Evolutionary conservation across 2,329 filamentous ascomycete genomes (phyloP).

Genomic region (Trichoderma afroharzianum): DNA sequence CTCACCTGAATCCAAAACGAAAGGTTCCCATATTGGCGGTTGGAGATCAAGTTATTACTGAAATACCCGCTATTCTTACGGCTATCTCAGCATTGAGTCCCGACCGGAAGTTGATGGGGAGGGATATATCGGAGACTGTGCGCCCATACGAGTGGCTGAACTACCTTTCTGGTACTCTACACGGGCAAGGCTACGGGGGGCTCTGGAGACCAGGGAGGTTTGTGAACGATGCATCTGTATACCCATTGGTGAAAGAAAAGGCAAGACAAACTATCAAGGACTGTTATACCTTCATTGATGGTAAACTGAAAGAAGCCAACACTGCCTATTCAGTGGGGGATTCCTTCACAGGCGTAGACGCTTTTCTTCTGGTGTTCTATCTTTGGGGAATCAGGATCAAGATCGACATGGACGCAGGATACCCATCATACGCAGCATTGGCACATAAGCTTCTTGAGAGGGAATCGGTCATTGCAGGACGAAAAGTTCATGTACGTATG

Average conservation of each 20-base stretch:
- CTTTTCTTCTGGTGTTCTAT: not conserved
- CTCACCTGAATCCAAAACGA: not conserved
- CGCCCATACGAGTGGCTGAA: slow-evolving; percentile 4
- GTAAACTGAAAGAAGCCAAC: not conserved
- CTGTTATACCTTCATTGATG: not conserved
- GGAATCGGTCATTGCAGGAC: not conserved
- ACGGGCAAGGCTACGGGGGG: not conserved
- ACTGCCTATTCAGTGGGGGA: not conserved
- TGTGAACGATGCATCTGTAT: not conserved
- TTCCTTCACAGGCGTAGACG: not conserved
- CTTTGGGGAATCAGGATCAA: not conserved
- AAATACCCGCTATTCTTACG: slow-evolving; percentile 6
- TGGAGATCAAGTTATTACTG: not conserved
- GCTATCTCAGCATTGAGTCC: not conserved
- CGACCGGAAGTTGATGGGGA: not conserved
- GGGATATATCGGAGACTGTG: not conserved
- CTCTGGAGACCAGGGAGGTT: not conserved
- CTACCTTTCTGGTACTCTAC: not conserved
- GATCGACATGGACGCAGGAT: not conserved
- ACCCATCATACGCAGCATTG: not conserved
- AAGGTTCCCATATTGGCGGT: not conserved
- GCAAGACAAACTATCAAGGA: not conserved
- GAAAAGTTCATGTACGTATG: not conserved
- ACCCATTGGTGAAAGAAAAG: not conserved
- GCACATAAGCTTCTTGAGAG: not conserved